Percentiles rank a stretch among this genome's conserved stretches.
Evolutionary conservation across 208 protist genomes (phyloP).

Genomic region (Porcisia hertigi): DNA sequence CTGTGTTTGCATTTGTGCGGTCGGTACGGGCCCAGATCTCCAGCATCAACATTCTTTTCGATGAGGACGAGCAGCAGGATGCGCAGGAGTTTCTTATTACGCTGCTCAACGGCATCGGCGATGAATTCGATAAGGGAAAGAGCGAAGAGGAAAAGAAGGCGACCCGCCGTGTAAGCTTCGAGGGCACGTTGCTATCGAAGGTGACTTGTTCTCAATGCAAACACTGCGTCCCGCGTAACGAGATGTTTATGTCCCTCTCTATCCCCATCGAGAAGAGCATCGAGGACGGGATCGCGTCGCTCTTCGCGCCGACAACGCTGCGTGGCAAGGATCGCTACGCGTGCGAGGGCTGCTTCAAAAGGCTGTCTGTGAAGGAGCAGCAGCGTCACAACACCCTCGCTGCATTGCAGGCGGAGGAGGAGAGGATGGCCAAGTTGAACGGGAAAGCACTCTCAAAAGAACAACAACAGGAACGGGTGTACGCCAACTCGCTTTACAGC

Average conservation of each 20-base stretch:
- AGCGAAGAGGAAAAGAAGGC: conserved; percentile 53
- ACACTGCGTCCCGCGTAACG: conserved; percentile 44
- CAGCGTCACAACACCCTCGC: conserved; percentile 64
- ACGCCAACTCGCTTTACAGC: conserved; percentile 72
- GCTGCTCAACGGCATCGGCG: conserved; percentile 81
- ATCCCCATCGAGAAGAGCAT: conserved; percentile 73
- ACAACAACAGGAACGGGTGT: conserved; percentile 31
- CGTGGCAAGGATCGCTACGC: conserved; percentile 76
- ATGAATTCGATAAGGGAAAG: conserved; percentile 83
- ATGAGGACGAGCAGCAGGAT: conserved; percentile 86
- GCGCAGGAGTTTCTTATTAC: conserved; percentile 87
- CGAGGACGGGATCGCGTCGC: conserved; percentile 45
- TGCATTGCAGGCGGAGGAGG: conserved; percentile 36
- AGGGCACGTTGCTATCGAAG: conserved; percentile 62
- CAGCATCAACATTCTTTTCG: conserved; percentile 58
- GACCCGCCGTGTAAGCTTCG: conserved; percentile 62
- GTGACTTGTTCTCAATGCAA: conserved; percentile 65
- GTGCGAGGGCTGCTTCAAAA: conserved; percentile 83
- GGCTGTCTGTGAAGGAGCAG: conserved; percentile 51
- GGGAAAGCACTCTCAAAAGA: conserved; percentile 34
- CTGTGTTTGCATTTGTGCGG: conserved; percentile 46
- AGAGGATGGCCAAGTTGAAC: conserved; percentile 23
- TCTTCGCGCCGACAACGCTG: conserved; percentile 54
- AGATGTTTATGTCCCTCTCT: conserved; percentile 89
- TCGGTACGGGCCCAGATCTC: conserved; percentile 51